Base-by-base conservation (phyloP, 2,329 filamentous ascomycete species). In the Scedosporium apiospermum region DNA sequence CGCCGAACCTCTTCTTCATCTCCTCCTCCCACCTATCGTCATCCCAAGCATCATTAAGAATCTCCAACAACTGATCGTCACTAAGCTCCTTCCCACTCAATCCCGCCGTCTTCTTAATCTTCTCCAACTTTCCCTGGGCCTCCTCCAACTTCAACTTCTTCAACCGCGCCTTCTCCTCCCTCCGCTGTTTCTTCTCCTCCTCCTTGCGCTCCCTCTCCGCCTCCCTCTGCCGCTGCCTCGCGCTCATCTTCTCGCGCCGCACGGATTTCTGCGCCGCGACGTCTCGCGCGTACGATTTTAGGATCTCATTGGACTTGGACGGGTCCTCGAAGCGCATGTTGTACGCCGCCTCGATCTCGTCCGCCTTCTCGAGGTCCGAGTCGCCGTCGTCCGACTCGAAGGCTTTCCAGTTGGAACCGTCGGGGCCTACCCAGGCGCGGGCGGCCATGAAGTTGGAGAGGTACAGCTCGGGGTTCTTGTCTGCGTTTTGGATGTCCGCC, bases 271-370 rank as follows among this genome's bases (percentile, higher is more conserved):
- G 87, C 46, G 88, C 88, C 44, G 89, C 88, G 18, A 91, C 82
- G 71, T 96, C 91, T 85, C 93, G 88, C 63, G 93, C 89, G 76
- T 97, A 96, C 5, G 93, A 91, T 70, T 89, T 87, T 38, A 99
- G 80, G 59, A 89, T 87, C 75, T 96, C 91, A 71, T 97, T 97
- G 69, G 90, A 87, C 71, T 90, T 92, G 64, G 83, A 83, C 0
- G 95, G 92, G 69, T 98, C 90, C 73, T 99, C 95, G 70, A 99
- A 99, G 41, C 95, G 89, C 76, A 97, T 77, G 76, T 99, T 99
- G 78, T 96, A 99, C 4, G 93, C 93, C 66, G 90, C 83, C 76
- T 99, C 95, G 70, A 93, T 96, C 65, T 88, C 86, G 55, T 98
- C 93, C 27, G 93, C 93, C 57, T 85, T 82, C 30, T 84, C 82